Conservation (phyloP, 1,284 basidiomycete genomes). For the Cryptococcus sp. region DNA sequence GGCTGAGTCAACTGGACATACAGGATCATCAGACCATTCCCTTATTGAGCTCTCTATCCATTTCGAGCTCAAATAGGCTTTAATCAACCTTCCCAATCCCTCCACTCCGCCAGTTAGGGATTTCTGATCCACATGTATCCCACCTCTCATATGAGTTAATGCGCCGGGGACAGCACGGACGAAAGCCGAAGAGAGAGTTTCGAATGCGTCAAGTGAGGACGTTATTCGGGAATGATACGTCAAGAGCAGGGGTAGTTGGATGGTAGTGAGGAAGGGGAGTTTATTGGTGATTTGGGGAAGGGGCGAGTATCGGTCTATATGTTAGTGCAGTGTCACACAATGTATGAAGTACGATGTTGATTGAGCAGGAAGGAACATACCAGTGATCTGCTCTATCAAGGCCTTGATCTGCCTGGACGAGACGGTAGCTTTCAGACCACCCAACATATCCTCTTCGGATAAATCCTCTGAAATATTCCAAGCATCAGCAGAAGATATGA, state of each 20-base stretch:
- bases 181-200: conserved; percentile 79
- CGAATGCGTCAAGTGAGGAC: conserved; percentile 86
- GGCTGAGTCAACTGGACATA: conserved; percentile 48
- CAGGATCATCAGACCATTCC: conserved; percentile 79
- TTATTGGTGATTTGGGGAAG: conserved; percentile 73
- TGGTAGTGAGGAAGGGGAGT: conserved; percentile 71
- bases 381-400: conserved; percentile 83
- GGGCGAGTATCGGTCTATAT: conserved; percentile 77
- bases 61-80: conserved; percentile 72
- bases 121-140: conserved; percentile 52
- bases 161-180: conserved; percentile 88
- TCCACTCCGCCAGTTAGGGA: conserved; percentile 67
- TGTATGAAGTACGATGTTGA: not conserved
- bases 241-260: conserved; percentile 81
- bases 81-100: conserved; percentile 72
- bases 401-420: conserved; percentile 75
- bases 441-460: conserved; percentile 53
- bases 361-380: conserved; percentile 47
- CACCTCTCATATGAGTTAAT: conserved; percentile 54
- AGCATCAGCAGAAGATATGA: conserved; percentile 74
- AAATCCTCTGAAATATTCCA: conserved; percentile 77
- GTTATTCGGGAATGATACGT: conserved; percentile 72
- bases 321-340: not conserved
- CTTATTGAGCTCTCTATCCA: conserved; percentile 65
- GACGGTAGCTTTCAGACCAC: conserved; percentile 57